These are phyloP conservation scores for Neoboletus brunneissimus DNA, from an alignment of 768 basidiomycete genomes.

Conservation along the genomic window DNA sequence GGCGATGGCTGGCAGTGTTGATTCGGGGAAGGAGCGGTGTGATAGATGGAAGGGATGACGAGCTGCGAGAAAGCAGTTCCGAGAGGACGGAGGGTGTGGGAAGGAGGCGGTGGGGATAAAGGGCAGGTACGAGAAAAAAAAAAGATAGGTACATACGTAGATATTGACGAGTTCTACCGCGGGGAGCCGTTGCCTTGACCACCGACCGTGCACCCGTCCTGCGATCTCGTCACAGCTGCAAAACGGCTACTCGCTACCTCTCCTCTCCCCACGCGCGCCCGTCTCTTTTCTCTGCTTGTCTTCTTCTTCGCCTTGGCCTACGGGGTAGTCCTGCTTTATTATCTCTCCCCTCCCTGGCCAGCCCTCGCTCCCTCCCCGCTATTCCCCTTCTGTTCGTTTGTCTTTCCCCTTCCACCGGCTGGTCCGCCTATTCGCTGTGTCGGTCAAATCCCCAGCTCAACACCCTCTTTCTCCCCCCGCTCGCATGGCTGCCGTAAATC, in stretches of 20 bases:
- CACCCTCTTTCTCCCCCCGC: conserved; percentile 38
- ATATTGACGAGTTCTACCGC: conserved; percentile 19
- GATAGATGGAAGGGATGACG: not conserved
- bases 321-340: conserved; percentile 21
- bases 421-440: conserved; percentile 49
- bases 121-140: conserved; percentile 14
- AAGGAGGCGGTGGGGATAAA: conserved; percentile 18
- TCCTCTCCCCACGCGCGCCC: conserved; percentile 14
- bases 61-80: not conserved
- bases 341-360: not conserved
- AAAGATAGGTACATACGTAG: not conserved
- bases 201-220: conserved; percentile 38
- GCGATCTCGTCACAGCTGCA: conserved; percentile 34
- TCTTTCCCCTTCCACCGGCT: conserved; percentile 40
- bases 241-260: conserved; percentile 14
- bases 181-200: conserved; percentile 50
- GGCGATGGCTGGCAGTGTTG: conserved; percentile 9
- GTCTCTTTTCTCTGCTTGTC: conserved; percentile 12
- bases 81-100: conserved; percentile 4
- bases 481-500: conserved; percentile 69
- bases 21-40: not conserved
- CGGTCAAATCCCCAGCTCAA: conserved; percentile 30
- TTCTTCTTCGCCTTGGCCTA: conserved; percentile 24
- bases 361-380: not conserved
- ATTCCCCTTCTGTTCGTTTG: not conserved